A percentile compares a stretch with the other conserved stretches of the same genome.
These are phyloP conservation scores for Blastosporella zonata DNA, from an alignment of 1,284 basidiomycete genomes.

Conservation along the genomic window DNA sequence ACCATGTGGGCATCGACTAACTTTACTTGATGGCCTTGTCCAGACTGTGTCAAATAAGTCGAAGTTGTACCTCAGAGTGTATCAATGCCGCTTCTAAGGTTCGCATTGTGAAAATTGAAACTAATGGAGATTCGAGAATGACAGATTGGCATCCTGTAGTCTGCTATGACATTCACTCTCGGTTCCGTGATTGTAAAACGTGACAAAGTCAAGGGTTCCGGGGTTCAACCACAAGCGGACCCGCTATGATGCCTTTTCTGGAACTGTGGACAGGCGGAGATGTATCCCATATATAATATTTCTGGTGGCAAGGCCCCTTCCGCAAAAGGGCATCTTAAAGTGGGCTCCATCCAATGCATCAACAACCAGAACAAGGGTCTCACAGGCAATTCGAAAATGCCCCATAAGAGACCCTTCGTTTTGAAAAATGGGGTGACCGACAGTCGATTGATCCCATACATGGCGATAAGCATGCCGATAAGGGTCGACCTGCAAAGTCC, in stretches of 20 bases:
- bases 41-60: slow-evolving; percentile 11
- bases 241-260: too few relatives aligned
- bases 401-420: neutral
- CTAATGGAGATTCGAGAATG: neutral
- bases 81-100: slow-evolving; percentile 6
- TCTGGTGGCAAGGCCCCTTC: too few relatives aligned
- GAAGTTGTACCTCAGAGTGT: slow-evolving; percentile 2
- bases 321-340: too few relatives aligned
- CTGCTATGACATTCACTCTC: slow-evolving; percentile 31
- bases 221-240: slow-evolving; percentile 56
- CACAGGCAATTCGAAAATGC: neutral
- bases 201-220: slow-evolving; percentile 51
- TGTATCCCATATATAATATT: too few relatives aligned
- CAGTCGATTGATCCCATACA: neutral
- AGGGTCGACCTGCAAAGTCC: too few relatives aligned
- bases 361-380: slow-evolving; percentile 16
- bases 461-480: neutral
- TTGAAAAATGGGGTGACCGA: neutral
- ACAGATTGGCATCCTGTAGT: neutral
- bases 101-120: neutral
- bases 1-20: too few relatives aligned
- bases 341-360: slow-evolving; percentile 10
- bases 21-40: neutral
- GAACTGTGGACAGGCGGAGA: too few relatives aligned
- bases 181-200: slow-evolving; percentile 57